A percentile compares a stretch with the other conserved stretches of the same genome.
Conservation (phyloP, 116 monocot species). For the Dioscorea cayenensis region DNA sequence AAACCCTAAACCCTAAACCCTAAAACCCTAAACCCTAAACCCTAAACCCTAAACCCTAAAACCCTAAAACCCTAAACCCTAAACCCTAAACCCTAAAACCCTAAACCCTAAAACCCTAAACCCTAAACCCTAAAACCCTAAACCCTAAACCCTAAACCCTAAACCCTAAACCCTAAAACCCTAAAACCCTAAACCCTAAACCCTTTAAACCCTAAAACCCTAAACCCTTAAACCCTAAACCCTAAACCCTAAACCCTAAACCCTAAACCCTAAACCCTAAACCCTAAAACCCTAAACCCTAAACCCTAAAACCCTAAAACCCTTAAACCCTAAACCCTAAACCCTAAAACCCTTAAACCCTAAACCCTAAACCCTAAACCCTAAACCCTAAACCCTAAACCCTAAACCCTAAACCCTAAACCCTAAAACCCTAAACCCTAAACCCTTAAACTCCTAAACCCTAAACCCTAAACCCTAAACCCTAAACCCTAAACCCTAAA, state of each 20-base stretch:
- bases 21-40: too few species aligned
- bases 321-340: slow-evolving; percentile 20
- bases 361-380: slow-evolving; percentile 27
- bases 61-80: too few species aligned
- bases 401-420: slow-evolving; percentile 20
- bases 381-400: slow-evolving; percentile 24
- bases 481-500: slow-evolving; percentile 16
- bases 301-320: slow-evolving; percentile 23
- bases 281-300: slow-evolving; percentile 15
- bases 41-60: too few species aligned
- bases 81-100: too few species aligned
- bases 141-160: slow-evolving; percentile 22
- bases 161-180: slow-evolving; percentile 27
- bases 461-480: slow-evolving; percentile 8
- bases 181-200: slow-evolving; percentile 26
- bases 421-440: slow-evolving; percentile 18
- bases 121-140: slow-evolving; percentile 25
- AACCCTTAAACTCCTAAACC: slow-evolving; percentile 15
- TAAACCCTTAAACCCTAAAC: slow-evolving; percentile 6
- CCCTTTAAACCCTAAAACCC: slow-evolving; percentile 12
- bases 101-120: too few species aligned
- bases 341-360: slow-evolving; percentile 13
- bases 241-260: slow-evolving; percentile 17
- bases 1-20: too few species aligned
- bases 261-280: slow-evolving; percentile 20